Percentiles rank a stretch among this genome's conserved stretches.
These are phyloP conservation scores for Trichoderma endophyticum DNA, from an alignment of 2,329 filamentous ascomycete genomes.

Conservation along the genomic window DNA sequence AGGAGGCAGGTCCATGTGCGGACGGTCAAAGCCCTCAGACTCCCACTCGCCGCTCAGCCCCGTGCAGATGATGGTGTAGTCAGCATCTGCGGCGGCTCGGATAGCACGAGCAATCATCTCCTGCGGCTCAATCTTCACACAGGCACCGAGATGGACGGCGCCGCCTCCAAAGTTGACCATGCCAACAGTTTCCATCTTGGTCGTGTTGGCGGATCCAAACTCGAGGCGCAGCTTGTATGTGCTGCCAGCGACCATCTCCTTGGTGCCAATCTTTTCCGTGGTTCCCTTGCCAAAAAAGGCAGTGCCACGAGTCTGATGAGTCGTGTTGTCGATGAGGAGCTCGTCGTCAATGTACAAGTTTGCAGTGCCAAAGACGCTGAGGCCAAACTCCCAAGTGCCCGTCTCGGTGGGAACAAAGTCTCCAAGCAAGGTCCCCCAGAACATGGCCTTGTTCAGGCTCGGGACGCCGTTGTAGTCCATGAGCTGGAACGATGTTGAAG, in stretches of 20 bases:
- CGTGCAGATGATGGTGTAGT: constrained; percentile 5
- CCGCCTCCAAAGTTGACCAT: constrained; percentile 4
- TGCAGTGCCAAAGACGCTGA: background rate
- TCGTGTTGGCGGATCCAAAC: background rate
- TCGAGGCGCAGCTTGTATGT: background rate
- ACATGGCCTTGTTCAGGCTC: background rate
- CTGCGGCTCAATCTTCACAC: background rate
- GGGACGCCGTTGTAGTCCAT: constrained; percentile 6
- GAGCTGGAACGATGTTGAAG: background rate
- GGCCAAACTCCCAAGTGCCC: constrained; percentile 5
- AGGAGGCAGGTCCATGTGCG: background rate
- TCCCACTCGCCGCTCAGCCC: background rate
- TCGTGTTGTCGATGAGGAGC: background rate
- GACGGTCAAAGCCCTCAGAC: background rate
- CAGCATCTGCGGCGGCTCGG: background rate
- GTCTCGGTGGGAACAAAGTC: background rate
- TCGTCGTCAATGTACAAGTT: background rate
- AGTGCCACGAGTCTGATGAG: background rate
- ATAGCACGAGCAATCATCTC: background rate
- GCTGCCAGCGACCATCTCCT: background rate
- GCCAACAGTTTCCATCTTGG: constrained; percentile 3
- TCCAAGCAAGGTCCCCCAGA: background rate
- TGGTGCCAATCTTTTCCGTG: background rate
- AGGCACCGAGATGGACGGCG: background rate
- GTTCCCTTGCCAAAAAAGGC: constrained; percentile 9